Percentiles rank a stretch among this genome's conserved stretches.
Conservation (phyloP, 331 rosid species). For the Erythrophleum ivorense region DNA sequence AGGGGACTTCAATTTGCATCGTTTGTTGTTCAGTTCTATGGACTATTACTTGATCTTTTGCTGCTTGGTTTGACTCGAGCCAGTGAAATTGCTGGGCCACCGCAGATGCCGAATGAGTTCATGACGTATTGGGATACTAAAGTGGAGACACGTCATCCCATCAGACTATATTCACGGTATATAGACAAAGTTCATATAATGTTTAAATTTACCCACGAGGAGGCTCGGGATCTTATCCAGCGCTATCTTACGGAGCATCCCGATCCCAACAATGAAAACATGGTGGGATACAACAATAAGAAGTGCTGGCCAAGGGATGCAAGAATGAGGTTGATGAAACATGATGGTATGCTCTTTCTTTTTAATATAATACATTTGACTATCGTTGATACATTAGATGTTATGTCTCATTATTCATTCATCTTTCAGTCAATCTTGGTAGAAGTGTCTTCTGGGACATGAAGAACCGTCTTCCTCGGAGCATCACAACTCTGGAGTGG, state of each 20-base stretch:
- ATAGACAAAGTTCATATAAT: constrained; percentile 92
- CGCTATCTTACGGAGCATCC: constrained; percentile 98
- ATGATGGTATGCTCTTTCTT: constrained; percentile 65
- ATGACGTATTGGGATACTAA: constrained; percentile 92
- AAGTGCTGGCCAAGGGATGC: constrained; percentile 99
- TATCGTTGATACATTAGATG: too few relatives aligned
- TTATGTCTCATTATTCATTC: too few relatives aligned
- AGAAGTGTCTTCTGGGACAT: constrained; percentile 99
- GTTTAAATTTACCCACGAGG: constrained; percentile 96
- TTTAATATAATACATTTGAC: too few relatives aligned
- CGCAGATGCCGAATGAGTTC: constrained; percentile 96
- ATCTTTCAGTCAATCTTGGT: constrained; percentile 91
- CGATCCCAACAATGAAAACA: constrained; percentile 98
- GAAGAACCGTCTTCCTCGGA: constrained; percentile 99
- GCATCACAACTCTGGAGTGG: constrained; percentile 98
- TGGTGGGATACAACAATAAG: constrained; percentile 98
- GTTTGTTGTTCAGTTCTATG: constrained; percentile 93
- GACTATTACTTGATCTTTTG: constrained; percentile 90
- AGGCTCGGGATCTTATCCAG: constrained; percentile 98
- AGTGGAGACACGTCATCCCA: constrained; percentile 96
- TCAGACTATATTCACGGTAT: constrained; percentile 91
- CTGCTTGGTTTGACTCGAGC: constrained; percentile 98
- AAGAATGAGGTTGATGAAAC: constrained; percentile 99
- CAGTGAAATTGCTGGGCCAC: constrained; percentile 98
- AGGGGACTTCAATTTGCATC: constrained; percentile 99